phyloP scores from a whole-genome alignment of 1,139 yeast species.

The Lodderomyces oxycetoniae region DNA sequence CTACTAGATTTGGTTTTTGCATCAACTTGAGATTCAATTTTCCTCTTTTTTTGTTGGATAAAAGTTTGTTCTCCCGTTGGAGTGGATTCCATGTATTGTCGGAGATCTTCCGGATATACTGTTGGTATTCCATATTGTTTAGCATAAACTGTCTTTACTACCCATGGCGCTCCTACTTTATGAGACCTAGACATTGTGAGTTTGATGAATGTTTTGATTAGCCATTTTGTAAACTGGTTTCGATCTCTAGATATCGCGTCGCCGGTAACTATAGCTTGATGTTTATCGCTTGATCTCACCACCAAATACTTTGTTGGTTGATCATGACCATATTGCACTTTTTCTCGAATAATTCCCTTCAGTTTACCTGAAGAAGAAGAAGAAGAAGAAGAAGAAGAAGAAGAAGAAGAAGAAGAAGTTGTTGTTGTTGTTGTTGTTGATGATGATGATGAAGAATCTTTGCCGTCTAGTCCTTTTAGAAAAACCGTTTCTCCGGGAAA shows the following conservation, averaged over 20 bases:
- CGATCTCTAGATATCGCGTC: conserved; percentile 76
- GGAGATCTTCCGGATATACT: conserved; percentile 52
- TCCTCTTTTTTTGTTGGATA: conserved; percentile 13
- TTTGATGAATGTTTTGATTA: conserved; percentile 83
- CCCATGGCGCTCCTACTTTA: conserved; percentile 95
- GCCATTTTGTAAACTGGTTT: conserved; percentile 82
- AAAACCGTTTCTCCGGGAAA: conserved; percentile 87
- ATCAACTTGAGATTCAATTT: conserved; percentile 9
- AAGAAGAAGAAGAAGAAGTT: conserved; percentile 22
- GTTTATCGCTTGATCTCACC: conserved; percentile 42
- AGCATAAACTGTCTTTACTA: conserved; percentile 76
- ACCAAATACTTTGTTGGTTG: conserved; percentile 65
- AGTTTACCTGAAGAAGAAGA: conserved; percentile 14
- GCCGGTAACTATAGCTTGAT: conserved; percentile 68
- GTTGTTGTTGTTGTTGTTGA: too few species aligned
- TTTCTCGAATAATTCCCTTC: conserved; percentile 40
- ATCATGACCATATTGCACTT: conserved; percentile 50
- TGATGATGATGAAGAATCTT: conserved; percentile 5
- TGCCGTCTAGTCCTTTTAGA: conserved; percentile 39
- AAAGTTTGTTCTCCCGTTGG: conserved; percentile 35
- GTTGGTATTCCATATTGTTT: conserved; percentile 54
- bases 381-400: too few species aligned
- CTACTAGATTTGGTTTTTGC: not conserved
- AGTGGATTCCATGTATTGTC: conserved; percentile 37
- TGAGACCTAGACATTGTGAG: conserved; percentile 77